Evolutionary conservation across 2,329 filamentous ascomycete species (phyloP).

Genomic region (Plectosphaerella plurivora): DNA sequence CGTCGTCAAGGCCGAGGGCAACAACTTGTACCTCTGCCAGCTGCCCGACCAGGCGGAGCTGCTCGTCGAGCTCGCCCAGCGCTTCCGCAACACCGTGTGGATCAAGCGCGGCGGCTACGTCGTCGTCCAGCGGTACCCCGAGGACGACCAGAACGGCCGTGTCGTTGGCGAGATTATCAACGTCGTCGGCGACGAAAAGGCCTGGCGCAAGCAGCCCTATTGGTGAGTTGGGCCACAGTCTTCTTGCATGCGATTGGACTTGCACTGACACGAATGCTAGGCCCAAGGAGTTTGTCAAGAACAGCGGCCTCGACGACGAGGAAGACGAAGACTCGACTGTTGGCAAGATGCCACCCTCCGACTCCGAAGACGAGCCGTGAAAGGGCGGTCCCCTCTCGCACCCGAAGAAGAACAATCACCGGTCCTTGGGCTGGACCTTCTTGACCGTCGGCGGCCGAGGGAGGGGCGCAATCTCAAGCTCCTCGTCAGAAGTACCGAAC

Average conservation of each 20-base stretch:
- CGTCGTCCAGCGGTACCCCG: slow-evolving; percentile 65
- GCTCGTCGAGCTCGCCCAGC: slow-evolving; percentile 75
- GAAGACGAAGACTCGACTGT: slow-evolving; percentile 75
- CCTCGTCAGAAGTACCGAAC: slow-evolving; percentile 46
- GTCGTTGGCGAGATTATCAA: slow-evolving; percentile 88
- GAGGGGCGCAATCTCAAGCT: slow-evolving; percentile 10
- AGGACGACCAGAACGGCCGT: slow-evolving; percentile 68
- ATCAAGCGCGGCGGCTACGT: slow-evolving; percentile 87
- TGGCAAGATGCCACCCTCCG: slow-evolving; percentile 80
- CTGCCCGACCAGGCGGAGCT: slow-evolving; percentile 62
- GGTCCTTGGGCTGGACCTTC: slow-evolving; percentile 16
- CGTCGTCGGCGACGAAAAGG: slow-evolving; percentile 84
- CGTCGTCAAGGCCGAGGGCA: slow-evolving; percentile 78
- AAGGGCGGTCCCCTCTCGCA: neutral
- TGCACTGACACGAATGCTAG: slow-evolving; percentile 32
- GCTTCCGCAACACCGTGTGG: slow-evolving; percentile 91
- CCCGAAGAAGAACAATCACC: slow-evolving; percentile 3
- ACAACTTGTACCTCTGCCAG: slow-evolving; percentile 80
- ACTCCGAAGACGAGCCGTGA: slow-evolving; percentile 63
- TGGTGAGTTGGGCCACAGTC: slow-evolving; percentile 56
- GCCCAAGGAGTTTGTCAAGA: slow-evolving; percentile 75
- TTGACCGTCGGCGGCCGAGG: slow-evolving; percentile 4
- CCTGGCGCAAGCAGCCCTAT: slow-evolving; percentile 83
- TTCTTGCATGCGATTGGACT: neutral
- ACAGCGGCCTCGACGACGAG: slow-evolving; percentile 55